Conservation (phyloP, 805 yeast species). For the Lipomyces lipofer region DNA sequence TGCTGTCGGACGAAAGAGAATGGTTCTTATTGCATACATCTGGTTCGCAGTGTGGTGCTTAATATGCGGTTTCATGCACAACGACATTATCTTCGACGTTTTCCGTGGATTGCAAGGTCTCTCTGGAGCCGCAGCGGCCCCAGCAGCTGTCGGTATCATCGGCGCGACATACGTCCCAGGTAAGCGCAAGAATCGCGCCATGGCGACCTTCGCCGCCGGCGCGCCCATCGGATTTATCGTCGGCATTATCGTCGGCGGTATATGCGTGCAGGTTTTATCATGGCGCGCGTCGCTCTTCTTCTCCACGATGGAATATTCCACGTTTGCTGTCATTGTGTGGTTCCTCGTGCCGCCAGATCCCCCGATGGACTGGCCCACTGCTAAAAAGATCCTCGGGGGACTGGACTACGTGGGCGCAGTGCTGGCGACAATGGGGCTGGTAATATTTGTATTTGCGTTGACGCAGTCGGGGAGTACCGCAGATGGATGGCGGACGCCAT, state of each 20-base stretch:
- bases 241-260: constrained; percentile 49
- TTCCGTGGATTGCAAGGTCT: constrained; percentile 49
- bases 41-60: constrained; percentile 40
- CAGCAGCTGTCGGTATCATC: constrained; percentile 51
- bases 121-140: constrained; percentile 47
- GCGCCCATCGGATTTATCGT: constrained; percentile 51
- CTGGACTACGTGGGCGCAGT: constrained; percentile 50
- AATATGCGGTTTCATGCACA: constrained; percentile 38
- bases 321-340: constrained; percentile 35
- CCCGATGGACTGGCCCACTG: constrained; percentile 29
- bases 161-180: constrained; percentile 40
- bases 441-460: constrained; percentile 47
- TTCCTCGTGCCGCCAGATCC: constrained; percentile 45
- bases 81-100: constrained; percentile 42
- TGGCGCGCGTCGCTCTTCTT: constrained; percentile 50
- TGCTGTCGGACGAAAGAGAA: constrained; percentile 46
- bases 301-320: constrained; percentile 43
- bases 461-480: constrained; percentile 47
- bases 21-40: constrained; percentile 41
- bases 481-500: constrained; percentile 49
- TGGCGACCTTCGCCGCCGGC: constrained; percentile 48
- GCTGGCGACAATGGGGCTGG: constrained; percentile 45
- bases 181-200: constrained; percentile 21
- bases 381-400: constrained; percentile 42
- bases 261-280: constrained; percentile 43